These are phyloP conservation scores for Penicillium parvum DNA, from an alignment of 495 filamentous ascomycete species.

Conservation along the genomic window DNA sequence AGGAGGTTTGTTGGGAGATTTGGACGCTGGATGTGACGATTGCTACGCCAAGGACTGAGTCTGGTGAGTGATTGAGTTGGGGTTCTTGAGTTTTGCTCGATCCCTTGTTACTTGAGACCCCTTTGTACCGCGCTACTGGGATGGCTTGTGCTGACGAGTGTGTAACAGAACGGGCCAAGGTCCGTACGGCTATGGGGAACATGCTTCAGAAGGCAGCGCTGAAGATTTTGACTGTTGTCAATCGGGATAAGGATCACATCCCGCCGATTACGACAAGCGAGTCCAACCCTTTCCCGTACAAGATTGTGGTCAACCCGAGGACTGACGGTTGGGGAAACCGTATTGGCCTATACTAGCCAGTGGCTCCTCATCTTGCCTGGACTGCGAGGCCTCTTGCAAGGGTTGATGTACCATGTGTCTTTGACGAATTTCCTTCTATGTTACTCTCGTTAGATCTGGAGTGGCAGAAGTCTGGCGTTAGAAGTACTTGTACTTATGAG, in stretches of 20 bases:
- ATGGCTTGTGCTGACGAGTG: conserved; percentile 5
- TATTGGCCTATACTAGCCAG: conserved; percentile 65
- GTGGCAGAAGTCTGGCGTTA: background rate
- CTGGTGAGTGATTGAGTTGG: conserved; percentile 58
- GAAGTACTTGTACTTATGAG: background rate
- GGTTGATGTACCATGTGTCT: background rate
- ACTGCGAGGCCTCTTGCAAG: background rate
- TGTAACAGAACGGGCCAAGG: conserved; percentile 70
- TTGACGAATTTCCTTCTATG: background rate
- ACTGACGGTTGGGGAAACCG: conserved; percentile 74
- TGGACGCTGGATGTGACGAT: conserved; percentile 92
- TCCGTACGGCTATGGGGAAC: conserved; percentile 80
- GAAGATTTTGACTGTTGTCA: conserved; percentile 82
- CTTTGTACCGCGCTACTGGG: background rate
- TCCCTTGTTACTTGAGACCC: too few species aligned
- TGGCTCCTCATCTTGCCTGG: background rate
- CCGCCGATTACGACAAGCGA: conserved; percentile 94
- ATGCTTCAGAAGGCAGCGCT: conserved; percentile 79
- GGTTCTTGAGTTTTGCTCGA: too few species aligned
- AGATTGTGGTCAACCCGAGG: conserved; percentile 79
- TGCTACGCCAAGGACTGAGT: conserved; percentile 81
- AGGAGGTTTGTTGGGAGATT: conserved; percentile 94
- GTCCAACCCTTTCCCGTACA: conserved; percentile 90
- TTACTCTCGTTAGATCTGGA: background rate
- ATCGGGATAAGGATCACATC: conserved; percentile 90